These are phyloP conservation scores for Leptographium lundbergii DNA, from an alignment of 2,329 filamentous ascomycete genomes.

Conservation along the genomic window DNA sequence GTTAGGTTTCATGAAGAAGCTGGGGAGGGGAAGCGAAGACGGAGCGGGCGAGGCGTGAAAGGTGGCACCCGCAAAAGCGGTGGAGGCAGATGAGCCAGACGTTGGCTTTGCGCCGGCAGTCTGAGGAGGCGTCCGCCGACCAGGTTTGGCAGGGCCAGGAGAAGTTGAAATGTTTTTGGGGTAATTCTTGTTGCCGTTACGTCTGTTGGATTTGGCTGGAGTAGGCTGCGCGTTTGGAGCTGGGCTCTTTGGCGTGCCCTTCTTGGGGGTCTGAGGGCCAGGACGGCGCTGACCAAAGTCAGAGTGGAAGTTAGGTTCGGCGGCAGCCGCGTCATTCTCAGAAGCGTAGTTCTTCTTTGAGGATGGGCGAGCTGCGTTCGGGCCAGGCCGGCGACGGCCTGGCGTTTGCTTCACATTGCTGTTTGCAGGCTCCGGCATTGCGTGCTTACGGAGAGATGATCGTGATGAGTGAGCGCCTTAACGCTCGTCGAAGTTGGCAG, in stretches of 20 bases:
- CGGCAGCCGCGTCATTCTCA: conserved; percentile 36
- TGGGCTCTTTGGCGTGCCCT: conserved; percentile 16
- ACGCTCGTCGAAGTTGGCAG: neutral
- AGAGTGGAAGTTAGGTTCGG: conserved; percentile 22
- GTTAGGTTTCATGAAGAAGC: conserved; percentile 62
- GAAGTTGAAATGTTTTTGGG: conserved; percentile 24
- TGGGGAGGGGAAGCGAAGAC: conserved; percentile 79
- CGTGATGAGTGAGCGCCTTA: neutral
- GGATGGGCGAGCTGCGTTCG: conserved; percentile 23
- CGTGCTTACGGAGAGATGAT: conserved; percentile 2
- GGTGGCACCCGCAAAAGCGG: conserved; percentile 70
- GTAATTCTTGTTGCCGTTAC: conserved; percentile 17
- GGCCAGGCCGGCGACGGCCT: conserved; percentile 27
- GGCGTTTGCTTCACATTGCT: conserved; percentile 20
- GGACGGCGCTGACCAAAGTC: conserved; percentile 14
- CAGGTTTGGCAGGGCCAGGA: conserved; percentile 27
- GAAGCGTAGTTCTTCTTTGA: conserved; percentile 45
- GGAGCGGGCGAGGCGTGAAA: conserved; percentile 93
- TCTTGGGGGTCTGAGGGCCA: conserved; percentile 9
- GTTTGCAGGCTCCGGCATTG: conserved; percentile 20
- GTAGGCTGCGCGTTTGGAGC: conserved; percentile 16
- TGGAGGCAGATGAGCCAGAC: conserved; percentile 31
- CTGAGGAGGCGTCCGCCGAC: conserved; percentile 32
- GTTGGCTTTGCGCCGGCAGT: conserved; percentile 29
- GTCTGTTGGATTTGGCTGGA: conserved; percentile 15